Evolutionary conservation across 164 flowering plant species (phyloP).

Genomic region (Chloranthus sessilifolius): DNA sequence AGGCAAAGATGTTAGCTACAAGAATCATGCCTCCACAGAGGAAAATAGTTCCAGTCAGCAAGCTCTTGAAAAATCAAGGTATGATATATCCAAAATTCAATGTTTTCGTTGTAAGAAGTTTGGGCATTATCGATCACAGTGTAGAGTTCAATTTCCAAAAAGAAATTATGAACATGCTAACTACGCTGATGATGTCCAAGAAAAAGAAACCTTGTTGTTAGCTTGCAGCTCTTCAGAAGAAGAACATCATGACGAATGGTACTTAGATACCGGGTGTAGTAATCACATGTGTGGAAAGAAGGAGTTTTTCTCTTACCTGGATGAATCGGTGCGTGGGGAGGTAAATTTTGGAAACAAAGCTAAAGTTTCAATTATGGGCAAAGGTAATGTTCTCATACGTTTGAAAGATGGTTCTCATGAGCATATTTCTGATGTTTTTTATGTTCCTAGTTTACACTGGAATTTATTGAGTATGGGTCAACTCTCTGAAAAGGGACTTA

Average conservation of each 20-base stretch:
- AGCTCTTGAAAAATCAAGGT: too few species aligned
- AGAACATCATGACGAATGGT: background rate
- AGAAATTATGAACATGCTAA: slow-evolving; percentile 5
- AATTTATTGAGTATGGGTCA: background rate
- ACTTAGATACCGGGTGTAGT: background rate
- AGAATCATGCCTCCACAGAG: too few species aligned
- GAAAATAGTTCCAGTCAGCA: too few species aligned
- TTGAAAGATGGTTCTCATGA: background rate
- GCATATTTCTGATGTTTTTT: background rate
- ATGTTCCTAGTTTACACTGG: background rate
- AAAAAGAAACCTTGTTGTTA: background rate
- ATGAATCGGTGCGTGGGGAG: background rate
- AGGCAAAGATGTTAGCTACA: too few species aligned
- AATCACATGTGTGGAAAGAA: background rate
- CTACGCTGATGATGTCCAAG: background rate
- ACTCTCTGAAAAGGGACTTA: background rate
- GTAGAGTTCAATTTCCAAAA: too few species aligned
- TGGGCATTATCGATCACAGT: too few species aligned
- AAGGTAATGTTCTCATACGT: background rate
- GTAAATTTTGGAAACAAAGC: background rate
- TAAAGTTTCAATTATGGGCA: background rate
- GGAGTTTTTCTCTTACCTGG: background rate
- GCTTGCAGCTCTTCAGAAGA: background rate
- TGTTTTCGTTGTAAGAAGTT: too few species aligned
- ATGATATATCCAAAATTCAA: too few species aligned